phyloP scores from a whole-genome alignment of 2,329 filamentous ascomycete genomes.

The Sphaceloma murrayae region DNA sequence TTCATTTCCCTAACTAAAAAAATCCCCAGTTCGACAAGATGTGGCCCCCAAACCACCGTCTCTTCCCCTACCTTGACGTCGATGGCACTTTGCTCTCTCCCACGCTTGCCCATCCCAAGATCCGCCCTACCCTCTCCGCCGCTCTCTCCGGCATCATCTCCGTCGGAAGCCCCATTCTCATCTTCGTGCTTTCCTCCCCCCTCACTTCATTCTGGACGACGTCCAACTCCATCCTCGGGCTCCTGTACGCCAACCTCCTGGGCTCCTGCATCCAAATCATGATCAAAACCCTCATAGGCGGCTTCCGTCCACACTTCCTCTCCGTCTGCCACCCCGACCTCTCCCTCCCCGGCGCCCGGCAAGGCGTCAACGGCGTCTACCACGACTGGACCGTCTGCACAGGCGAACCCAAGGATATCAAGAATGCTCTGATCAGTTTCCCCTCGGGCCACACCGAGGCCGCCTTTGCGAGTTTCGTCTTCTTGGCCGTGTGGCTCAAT shows the following conservation, averaged over 20 bases:
- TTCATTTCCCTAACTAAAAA: not conserved
- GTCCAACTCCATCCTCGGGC: slow-evolving; percentile 61
- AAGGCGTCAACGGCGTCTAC: slow-evolving; percentile 50
- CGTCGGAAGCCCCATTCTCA: slow-evolving; percentile 42
- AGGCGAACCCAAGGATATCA: slow-evolving; percentile 53
- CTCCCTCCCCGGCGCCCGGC: slow-evolving; percentile 33
- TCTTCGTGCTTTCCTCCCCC: slow-evolving; percentile 52
- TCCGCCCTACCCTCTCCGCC: slow-evolving; percentile 61
- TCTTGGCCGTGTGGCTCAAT: slow-evolving; percentile 63
- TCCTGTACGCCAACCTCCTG: slow-evolving; percentile 59
- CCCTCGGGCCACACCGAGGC: slow-evolving; percentile 66
- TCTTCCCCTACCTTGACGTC: slow-evolving; percentile 57
- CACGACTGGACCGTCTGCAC: slow-evolving; percentile 63
- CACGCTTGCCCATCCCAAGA: slow-evolving; percentile 62
- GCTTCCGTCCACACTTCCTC: slow-evolving; percentile 59
- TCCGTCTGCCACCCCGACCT: slow-evolving; percentile 57
- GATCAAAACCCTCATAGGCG: slow-evolving; percentile 65
- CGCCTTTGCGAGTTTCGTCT: slow-evolving; percentile 63
- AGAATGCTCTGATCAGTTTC: slow-evolving; percentile 61
- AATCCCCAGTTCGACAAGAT: slow-evolving; percentile 4
- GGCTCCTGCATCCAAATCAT: slow-evolving; percentile 70
- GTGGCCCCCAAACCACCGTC: slow-evolving; percentile 45
- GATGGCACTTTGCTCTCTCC: slow-evolving; percentile 62
- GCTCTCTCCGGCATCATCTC: slow-evolving; percentile 52
- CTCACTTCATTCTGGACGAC: slow-evolving; percentile 39